Evolutionary conservation across 768 basidiomycete species (phyloP).

Genomic region (Porphyrellus cyaneotinctus): DNA sequence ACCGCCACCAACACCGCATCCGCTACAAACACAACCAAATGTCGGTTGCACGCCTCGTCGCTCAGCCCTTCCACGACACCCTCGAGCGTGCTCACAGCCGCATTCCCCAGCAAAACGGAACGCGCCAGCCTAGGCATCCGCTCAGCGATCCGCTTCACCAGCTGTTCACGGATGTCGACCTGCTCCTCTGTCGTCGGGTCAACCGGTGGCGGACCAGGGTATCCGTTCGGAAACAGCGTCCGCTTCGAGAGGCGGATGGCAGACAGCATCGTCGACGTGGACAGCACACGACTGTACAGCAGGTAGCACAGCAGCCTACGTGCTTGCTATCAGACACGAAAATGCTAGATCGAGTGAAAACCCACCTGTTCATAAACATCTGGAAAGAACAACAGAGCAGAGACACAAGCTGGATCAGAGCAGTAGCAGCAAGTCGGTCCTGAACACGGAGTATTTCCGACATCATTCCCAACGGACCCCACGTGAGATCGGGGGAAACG

Average conservation of each 20-base stretch:
- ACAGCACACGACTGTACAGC: slow-evolving; percentile 51
- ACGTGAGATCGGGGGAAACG: slow-evolving; percentile 35
- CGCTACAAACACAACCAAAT: slow-evolving; percentile 68
- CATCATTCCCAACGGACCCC: slow-evolving; percentile 42
- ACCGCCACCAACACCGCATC: slow-evolving; percentile 67
- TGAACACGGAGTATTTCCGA: slow-evolving; percentile 47
- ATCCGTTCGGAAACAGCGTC: slow-evolving; percentile 85
- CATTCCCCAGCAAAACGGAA: slow-evolving; percentile 42
- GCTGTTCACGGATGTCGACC: slow-evolving; percentile 42
- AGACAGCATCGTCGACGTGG: slow-evolving; percentile 49
- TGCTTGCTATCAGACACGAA: slow-evolving; percentile 7
- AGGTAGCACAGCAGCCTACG: slow-evolving; percentile 66
- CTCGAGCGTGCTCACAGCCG: slow-evolving; percentile 45
- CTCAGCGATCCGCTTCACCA: slow-evolving; percentile 39
- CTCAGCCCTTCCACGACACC: slow-evolving; percentile 58
- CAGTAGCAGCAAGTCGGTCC: slow-evolving; percentile 46
- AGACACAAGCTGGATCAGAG: slow-evolving; percentile 42
- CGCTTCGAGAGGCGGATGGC: slow-evolving; percentile 56
- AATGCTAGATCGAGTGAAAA: not conserved
- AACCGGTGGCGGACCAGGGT: slow-evolving; percentile 67
- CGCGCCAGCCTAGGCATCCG: slow-evolving; percentile 34
- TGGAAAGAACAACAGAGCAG: slow-evolving; percentile 46
- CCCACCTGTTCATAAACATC: slow-evolving; percentile 59
- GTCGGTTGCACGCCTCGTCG: slow-evolving; percentile 69
- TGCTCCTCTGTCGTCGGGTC: slow-evolving; percentile 82